A percentile compares a stretch with the other conserved stretches of the same genome.
Evolutionary conservation across 106 monocot species (phyloP).

Genomic region (Narthecium ossifragum): DNA sequence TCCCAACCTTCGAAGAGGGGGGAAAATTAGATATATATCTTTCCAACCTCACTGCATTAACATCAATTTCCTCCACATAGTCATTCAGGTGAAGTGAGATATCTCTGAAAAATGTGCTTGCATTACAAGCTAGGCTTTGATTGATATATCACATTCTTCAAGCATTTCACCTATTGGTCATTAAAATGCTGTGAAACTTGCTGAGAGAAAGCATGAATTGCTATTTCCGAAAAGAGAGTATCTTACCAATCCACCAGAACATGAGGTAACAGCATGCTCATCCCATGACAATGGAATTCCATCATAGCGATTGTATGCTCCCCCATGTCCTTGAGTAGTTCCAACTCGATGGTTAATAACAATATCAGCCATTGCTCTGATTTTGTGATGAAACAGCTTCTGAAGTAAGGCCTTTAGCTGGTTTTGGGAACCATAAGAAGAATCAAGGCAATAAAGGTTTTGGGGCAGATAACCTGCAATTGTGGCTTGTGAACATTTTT

Average conservation of each 20-base stretch:
- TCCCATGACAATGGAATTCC: slow-evolving; percentile 82
- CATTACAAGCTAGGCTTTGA: too few relatives aligned
- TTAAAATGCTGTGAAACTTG: too few relatives aligned
- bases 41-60: too few relatives aligned
- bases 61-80: too few relatives aligned
- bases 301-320: slow-evolving; percentile 67
- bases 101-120: too few relatives aligned
- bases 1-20: too few relatives aligned
- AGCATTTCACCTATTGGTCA: too few relatives aligned
- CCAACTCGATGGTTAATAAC: slow-evolving; percentile 92
- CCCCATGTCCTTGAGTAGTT: slow-evolving; percentile 62
- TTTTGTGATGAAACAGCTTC: slow-evolving; percentile 43
- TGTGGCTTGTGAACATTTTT: not conserved
- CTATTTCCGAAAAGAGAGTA: too few relatives aligned
- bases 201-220: too few relatives aligned
- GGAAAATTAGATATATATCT: too few relatives aligned
- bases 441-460: slow-evolving; percentile 67
- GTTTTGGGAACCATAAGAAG: slow-evolving; percentile 61
- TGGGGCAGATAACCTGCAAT: slow-evolving; percentile 81
- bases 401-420: slow-evolving; percentile 49
- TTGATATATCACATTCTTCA: too few relatives aligned
- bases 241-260: slow-evolving; percentile 75
- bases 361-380: slow-evolving; percentile 89
- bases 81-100: too few relatives aligned
- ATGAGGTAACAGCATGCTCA: slow-evolving; percentile 82